These are phyloP conservation scores for Spinacia oleracea DNA, from an alignment of 179 eudicot species.

Conservation along the genomic window DNA sequence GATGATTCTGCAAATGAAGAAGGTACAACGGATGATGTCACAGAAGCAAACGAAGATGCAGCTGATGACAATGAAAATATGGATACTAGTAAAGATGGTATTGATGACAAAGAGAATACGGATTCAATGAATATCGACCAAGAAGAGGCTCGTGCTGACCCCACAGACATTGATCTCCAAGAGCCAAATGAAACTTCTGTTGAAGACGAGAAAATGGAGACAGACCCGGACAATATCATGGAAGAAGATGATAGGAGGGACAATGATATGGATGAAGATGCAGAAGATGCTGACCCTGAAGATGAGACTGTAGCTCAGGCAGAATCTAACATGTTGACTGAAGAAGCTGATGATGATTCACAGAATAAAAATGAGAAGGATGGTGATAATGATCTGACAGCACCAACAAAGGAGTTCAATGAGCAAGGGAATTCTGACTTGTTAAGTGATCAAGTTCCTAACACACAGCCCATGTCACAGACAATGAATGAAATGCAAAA, in stretches of 20 bases:
- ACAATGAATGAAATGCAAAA: conserved; percentile 40
- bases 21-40: conserved; percentile 42
- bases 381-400: conserved; percentile 38
- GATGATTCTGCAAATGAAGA: conserved; percentile 61
- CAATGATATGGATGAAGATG: conserved; percentile 37
- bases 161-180: conserved; percentile 53
- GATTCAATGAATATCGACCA: conserved; percentile 62
- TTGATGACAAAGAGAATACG: conserved; percentile 39
- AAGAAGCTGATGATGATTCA: conserved; percentile 42
- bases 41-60: conserved; percentile 47
- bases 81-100: conserved; percentile 44
- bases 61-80: conserved; percentile 44
- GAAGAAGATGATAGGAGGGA: conserved; percentile 49
- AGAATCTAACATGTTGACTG: conserved; percentile 45
- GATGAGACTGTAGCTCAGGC: conserved; percentile 49
- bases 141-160: conserved; percentile 59
- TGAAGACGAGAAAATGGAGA: conserved; percentile 58
- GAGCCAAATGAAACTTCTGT: conserved; percentile 47
- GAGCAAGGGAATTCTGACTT: conserved; percentile 37
- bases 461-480: conserved; percentile 48
- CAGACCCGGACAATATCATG: conserved; percentile 39
- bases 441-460: conserved; percentile 33
- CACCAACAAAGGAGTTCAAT: conserved; percentile 40
- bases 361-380: conserved; percentile 41
- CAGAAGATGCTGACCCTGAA: conserved; percentile 36